A percentile compares a stretch with the other conserved stretches of the same genome.
phyloP scores from a whole-genome alignment of 2,329 filamentous ascomycete species.

The Myrmaecium sp. region DNA sequence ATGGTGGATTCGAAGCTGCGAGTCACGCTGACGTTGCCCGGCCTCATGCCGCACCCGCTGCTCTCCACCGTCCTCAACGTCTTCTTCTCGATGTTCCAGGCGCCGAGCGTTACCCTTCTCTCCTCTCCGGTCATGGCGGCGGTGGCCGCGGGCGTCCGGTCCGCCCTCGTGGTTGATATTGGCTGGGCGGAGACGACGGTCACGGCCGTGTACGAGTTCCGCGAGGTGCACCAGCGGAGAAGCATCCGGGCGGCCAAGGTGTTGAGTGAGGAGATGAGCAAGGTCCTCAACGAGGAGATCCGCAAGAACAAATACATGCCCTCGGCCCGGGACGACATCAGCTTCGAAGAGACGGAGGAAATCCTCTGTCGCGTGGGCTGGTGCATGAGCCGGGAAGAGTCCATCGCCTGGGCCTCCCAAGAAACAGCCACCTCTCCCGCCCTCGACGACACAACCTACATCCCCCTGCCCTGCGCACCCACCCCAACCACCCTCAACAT shows the following conservation, averaged over 20 bases:
- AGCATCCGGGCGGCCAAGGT: conserved; percentile 59
- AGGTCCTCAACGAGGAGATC: conserved; percentile 36
- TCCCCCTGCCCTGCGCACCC: conserved; percentile 16
- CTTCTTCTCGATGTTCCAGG: conserved; percentile 65
- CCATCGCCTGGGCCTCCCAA: conserved; percentile 9
- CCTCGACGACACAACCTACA: conserved; percentile 13
- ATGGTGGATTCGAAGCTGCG: conserved; percentile 58
- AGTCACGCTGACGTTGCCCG: conserved; percentile 59
- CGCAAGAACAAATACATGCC: conserved; percentile 9
- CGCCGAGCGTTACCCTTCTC: conserved; percentile 64
- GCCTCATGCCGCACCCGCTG: conserved; percentile 59
- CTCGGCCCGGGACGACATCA: conserved; percentile 10
- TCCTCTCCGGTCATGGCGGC: conserved; percentile 58
- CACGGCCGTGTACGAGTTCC: conserved; percentile 79
- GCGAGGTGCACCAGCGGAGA: conserved; percentile 55
- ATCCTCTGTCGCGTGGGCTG: conserved; percentile 59
- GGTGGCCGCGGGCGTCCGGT: conserved; percentile 66
- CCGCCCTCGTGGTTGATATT: conserved; percentile 75
- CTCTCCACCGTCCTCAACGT: conserved; percentile 60
- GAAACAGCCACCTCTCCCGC: conserved; percentile 14
- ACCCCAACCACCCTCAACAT: conserved; percentile 41
- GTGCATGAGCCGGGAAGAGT: conserved; percentile 33
- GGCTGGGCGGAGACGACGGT: conserved; percentile 84
- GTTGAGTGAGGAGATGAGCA: conserved; percentile 53
- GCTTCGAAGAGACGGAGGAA: conserved; percentile 69